phyloP scores from a whole-genome alignment of 805 yeast genomes.

The Yarrowia sp. region DNA sequence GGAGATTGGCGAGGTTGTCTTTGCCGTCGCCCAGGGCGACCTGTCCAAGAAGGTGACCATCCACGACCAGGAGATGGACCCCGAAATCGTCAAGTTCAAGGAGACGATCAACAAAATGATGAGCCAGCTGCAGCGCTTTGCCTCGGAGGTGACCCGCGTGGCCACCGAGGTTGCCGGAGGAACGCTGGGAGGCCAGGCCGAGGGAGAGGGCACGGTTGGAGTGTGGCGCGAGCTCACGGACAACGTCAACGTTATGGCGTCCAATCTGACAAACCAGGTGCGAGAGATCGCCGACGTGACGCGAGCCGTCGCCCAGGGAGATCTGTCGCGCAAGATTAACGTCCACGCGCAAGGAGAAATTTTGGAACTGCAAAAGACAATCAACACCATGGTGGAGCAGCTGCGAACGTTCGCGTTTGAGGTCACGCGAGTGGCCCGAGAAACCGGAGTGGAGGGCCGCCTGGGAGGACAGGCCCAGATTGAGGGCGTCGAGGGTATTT shows the following conservation, averaged over 20 bases:
- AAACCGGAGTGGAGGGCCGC: conserved; percentile 86
- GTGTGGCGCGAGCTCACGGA: conserved; percentile 86
- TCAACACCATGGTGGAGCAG: conserved; percentile 86
- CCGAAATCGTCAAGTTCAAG: conserved; percentile 76
- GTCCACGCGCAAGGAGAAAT: conserved; percentile 93
- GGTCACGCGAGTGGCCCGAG: conserved; percentile 82
- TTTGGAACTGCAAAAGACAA: conserved; percentile 77
- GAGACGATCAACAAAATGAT: conserved; percentile 83
- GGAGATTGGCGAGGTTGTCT: conserved; percentile 82
- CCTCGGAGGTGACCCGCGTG: conserved; percentile 76
- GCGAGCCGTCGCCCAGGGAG: conserved; percentile 85
- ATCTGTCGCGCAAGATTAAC: conserved; percentile 74
- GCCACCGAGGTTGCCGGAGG: conserved; percentile 92
- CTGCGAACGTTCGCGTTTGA: conserved; percentile 79
- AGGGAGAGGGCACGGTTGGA: conserved; percentile 79
- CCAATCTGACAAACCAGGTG: conserved; percentile 82
- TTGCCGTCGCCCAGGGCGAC: conserved; percentile 87
- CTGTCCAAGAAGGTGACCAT: conserved; percentile 75
- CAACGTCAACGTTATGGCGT: conserved; percentile 86
- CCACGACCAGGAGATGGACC: conserved; percentile 68
- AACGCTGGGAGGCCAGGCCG: conserved; percentile 85
- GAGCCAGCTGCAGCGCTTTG: conserved; percentile 80
- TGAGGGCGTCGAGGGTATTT: conserved; percentile 77
- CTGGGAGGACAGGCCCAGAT: conserved; percentile 85
- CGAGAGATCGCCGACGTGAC: conserved; percentile 89